A percentile compares a stretch with the other conserved stretches of the same genome.
phyloP scores from a whole-genome alignment of 2,329 filamentous ascomycete species.

The Epichloe baconii region DNA sequence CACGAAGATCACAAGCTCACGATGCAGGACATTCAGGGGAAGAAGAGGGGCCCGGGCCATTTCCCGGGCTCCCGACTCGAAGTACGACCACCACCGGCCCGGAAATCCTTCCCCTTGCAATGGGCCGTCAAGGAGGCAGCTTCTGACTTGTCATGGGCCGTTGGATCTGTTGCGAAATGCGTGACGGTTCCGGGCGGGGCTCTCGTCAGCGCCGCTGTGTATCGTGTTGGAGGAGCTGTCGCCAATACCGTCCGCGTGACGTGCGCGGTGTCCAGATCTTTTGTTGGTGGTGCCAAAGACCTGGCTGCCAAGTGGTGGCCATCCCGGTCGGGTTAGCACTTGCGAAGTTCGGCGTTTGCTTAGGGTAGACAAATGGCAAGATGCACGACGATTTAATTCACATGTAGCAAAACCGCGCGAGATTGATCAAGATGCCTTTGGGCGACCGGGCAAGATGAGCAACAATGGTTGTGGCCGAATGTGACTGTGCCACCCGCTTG shows the following conservation, averaged over 20 bases:
- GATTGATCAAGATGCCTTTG: no score
- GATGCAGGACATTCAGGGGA: conserved; percentile 12
- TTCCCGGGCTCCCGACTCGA: conserved; percentile 16
- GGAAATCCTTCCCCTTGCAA: conserved; percentile 11
- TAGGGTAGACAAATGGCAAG: no score
- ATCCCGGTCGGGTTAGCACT: neutral
- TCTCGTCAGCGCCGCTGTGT: neutral
- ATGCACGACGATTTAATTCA: no score
- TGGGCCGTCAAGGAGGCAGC: conserved; percentile 12
- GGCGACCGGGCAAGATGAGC: no score
- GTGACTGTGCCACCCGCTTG: no score
- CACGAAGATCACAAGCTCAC: conserved; percentile 18
- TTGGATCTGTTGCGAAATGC: conserved; percentile 8
- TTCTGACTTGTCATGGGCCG: conserved; percentile 10
- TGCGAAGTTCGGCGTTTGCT: no score
- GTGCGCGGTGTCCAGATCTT: neutral
- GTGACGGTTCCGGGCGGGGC: conserved; percentile 1
- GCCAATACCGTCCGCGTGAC: neutral
- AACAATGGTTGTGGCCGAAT: no score
- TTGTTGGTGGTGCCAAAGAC: neutral
- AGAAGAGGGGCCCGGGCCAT: conserved; percentile 12
- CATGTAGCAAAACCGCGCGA: no score
- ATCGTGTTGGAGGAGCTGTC: neutral
- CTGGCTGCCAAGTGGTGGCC: neutral
- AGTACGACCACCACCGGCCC: conserved; percentile 9